Evolutionary conservation across 192 early-diverging fungal genomes (phyloP).

Genomic region (Backusella circina): DNA sequence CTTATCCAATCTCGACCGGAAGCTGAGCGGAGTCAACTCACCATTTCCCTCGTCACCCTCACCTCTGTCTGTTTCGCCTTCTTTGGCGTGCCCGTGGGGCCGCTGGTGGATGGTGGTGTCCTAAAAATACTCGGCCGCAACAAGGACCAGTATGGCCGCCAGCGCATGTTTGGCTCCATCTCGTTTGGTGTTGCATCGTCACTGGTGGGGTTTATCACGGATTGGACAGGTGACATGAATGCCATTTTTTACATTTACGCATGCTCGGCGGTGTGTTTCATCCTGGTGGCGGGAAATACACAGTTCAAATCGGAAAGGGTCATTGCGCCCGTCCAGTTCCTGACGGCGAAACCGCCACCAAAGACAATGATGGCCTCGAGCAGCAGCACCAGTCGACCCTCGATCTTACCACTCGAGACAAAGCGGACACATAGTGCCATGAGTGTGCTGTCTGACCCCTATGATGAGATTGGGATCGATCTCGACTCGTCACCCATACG

Average conservation of each 20-base stretch:
- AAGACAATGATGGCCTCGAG: neutral
- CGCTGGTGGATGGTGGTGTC: constrained; percentile 45
- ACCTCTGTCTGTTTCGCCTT: constrained; percentile 43
- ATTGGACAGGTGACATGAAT: constrained; percentile 38
- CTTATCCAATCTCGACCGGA: constrained; percentile 23
- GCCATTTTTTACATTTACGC: constrained; percentile 41
- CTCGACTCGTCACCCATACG: constrained; percentile 22
- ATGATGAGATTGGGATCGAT: constrained; percentile 19
- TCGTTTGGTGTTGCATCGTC: constrained; percentile 36
- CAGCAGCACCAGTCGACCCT: neutral
- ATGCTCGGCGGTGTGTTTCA: constrained; percentile 33
- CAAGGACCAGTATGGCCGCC: constrained; percentile 43
- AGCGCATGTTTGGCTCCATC: constrained; percentile 44
- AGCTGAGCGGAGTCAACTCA: constrained; percentile 13
- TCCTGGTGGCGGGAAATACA: constrained; percentile 23
- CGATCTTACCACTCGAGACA: neutral
- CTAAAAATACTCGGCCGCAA: constrained; percentile 40
- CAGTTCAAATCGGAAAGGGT: constrained; percentile 32
- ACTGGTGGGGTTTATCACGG: constrained; percentile 31
- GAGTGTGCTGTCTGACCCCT: neutral
- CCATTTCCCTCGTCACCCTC: constrained; percentile 26
- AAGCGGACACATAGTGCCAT: neutral
- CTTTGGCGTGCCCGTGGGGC: constrained; percentile 42
- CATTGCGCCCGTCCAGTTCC: neutral
- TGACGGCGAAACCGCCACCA: neutral